Conservation (phyloP, 768 basidiomycete species). For the Termitomyces eurrhizus region DNA sequence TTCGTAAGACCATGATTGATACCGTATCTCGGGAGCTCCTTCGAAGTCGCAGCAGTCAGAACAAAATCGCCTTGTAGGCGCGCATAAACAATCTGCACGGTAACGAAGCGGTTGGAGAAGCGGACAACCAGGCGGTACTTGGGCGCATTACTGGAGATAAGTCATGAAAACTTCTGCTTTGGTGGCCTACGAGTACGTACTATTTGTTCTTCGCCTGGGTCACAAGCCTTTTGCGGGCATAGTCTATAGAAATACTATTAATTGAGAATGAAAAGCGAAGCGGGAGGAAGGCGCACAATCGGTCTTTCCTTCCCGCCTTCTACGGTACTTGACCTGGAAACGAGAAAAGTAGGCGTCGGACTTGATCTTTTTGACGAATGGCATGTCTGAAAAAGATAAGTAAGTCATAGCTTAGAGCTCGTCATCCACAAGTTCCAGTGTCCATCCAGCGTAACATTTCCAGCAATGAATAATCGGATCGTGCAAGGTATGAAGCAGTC, state of each 20-base stretch:
- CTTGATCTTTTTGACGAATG: constrained; percentile 97
- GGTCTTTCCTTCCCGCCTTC: constrained; percentile 97
- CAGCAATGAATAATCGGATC: background rate
- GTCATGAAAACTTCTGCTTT: background rate
- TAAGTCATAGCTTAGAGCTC: constrained; percentile 8
- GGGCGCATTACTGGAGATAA: constrained; percentile 70
- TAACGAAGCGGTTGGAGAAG: constrained; percentile 96
- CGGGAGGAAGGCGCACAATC: constrained; percentile 68
- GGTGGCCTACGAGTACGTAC: constrained; percentile 33
- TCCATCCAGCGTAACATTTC: constrained; percentile 26
- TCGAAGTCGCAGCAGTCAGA: constrained; percentile 81
- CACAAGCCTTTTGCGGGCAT: constrained; percentile 95
- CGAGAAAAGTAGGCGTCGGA: constrained; percentile 97
- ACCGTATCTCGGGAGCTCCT: constrained; percentile 92
- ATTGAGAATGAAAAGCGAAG: constrained; percentile 5
- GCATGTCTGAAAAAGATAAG: constrained; percentile 51
- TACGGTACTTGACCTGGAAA: constrained; percentile 98
- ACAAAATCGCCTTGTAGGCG: constrained; percentile 97
- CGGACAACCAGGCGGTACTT: constrained; percentile 99
- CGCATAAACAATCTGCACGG: constrained; percentile 94
- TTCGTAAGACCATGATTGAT: constrained; percentile 98
- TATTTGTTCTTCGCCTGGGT: constrained; percentile 99
- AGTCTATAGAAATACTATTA: constrained; percentile 53
- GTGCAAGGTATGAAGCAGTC: background rate
- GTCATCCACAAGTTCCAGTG: constrained; percentile 28